Base-by-base conservation (phyloP, 2,329 filamentous ascomycete genomes). In the Arthrobotrys musiformis region DNA sequence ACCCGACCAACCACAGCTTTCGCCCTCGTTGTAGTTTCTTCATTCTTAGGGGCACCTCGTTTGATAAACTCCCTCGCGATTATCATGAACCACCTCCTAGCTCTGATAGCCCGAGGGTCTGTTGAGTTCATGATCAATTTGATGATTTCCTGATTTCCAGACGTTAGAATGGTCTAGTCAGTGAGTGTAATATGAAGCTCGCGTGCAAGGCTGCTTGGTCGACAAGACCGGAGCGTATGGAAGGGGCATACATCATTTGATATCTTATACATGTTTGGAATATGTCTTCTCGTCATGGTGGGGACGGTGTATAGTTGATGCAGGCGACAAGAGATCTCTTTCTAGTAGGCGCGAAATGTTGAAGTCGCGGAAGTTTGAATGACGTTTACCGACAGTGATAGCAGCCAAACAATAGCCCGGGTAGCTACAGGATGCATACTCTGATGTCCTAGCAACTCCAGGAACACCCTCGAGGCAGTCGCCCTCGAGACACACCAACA, bases 201-300 rank as follows among this genome's bases (percentile, higher is more conserved):
- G n/a, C n/a, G n/a, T n/a, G n/a, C n/a, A n/a, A n/a, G n/a, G n/a
- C n/a, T n/a, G n/a, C n/a, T n/a, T n/a, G n/a, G n/a, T n/a, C n/a
- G n/a, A n/a, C n/a, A n/a, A n/a, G n/a, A n/a, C n/a, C n/a, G n/a
- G n/a, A n/a, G n/a, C n/a, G n/a, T n/a, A n/a, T n/a, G n/a, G 2
- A 33, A 19, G 9, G 15, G 46, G 11, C 7, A 24, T 33, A 72
- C 68, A 15, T 52, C 30, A 7, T 64, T 58, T 8, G 68, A 63
- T 30, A 72, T 72, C 35, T 48, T 46, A 19, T 63, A 72, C 4
- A 64, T 19, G 1, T 28, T 26, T 7, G 68, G 44, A 37, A 72
- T 46, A 22, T 58, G 9, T 37, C 22, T 72, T 56, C 68, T 44
- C 8, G 68, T 72, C 68, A 72, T 72, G n/a, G 6, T 54, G 1